Evolutionary conservation across 192 early-diverging fungal species (phyloP).

Genomic region (Blastocladiella britannica): DNA sequence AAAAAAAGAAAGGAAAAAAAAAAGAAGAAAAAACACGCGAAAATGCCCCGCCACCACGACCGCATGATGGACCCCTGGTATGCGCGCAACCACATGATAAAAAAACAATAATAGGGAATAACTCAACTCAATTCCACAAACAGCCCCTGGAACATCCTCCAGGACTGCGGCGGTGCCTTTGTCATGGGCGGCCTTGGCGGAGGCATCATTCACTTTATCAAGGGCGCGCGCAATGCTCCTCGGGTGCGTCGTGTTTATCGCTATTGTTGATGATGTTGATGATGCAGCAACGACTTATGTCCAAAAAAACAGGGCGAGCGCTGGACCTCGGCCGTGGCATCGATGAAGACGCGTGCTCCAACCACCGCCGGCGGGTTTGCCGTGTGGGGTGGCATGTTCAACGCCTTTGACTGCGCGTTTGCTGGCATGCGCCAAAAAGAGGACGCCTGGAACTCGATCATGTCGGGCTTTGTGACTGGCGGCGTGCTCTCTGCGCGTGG

Average conservation of each 20-base stretch:
- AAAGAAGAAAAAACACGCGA: too few species aligned
- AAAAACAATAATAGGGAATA: neutral
- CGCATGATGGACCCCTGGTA: neutral
- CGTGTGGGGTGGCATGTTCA: constrained; percentile 97
- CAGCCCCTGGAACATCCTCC: constrained; percentile 67
- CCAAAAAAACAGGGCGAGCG: constrained; percentile 48
- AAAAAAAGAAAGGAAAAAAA: too few species aligned
- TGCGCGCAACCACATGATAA: neutral
- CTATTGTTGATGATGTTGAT: neutral
- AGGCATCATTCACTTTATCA: constrained; percentile 90
- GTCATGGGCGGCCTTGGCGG: constrained; percentile 93
- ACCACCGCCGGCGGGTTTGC: constrained; percentile 96
- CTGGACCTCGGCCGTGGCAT: constrained; percentile 58
- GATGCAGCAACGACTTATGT: neutral
- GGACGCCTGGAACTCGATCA: constrained; percentile 95
- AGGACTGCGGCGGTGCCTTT: constrained; percentile 70
- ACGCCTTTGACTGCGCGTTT: constrained; percentile 87
- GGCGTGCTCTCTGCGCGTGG: constrained; percentile 81
- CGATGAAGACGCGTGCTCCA: constrained; percentile 84
- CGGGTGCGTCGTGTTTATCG: constrained; percentile 37
- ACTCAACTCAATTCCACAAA: neutral
- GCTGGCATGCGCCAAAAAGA: constrained; percentile 91
- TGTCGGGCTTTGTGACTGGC: constrained; percentile 83
- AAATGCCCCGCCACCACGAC: too few species aligned
- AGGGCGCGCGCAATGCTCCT: constrained; percentile 96